A percentile compares a stretch with the other conserved stretches of the same genome.
These are phyloP conservation scores for Symbiodinium pilosum DNA, from an alignment of 73 alveolate genomes.

Conservation along the genomic window DNA sequence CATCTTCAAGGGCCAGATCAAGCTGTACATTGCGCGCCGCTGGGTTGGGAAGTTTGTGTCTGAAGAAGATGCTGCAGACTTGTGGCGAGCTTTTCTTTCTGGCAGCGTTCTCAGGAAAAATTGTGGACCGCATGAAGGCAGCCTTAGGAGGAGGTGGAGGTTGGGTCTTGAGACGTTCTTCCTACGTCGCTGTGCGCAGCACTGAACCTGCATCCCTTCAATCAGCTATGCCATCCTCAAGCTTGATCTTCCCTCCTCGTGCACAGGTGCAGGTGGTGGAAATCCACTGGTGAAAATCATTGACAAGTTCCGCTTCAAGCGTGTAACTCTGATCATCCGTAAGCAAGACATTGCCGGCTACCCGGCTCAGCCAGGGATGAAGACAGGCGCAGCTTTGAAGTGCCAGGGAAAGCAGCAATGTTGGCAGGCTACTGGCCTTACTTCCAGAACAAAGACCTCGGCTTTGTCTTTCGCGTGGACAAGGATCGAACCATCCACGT, in stretches of 20 bases:
- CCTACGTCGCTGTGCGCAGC: no score
- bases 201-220: no score
- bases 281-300: constrained; percentile 37
- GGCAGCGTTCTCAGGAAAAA: constrained; percentile 4
- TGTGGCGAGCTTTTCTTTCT: background rate
- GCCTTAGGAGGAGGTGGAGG: constrained; percentile 56
- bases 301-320: constrained; percentile 63
- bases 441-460: constrained; percentile 76
- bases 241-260: background rate
- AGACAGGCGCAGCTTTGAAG: no score
- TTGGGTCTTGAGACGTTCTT: background rate
- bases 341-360: constrained; percentile 53
- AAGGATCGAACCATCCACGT: constrained; percentile 77
- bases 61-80: background rate
- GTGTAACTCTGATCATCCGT: constrained; percentile 69
- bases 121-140: constrained; percentile 66
- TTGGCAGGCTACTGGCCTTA: constrained; percentile 67
- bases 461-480: constrained; percentile 88
- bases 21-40: constrained; percentile 77
- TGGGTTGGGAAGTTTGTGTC: background rate
- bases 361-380: no score
- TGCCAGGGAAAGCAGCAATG: no score
- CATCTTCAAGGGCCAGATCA: constrained; percentile 86
- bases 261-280: background rate
- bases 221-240: no score